phyloP scores from a whole-genome alignment of 345 rosid genomes.

The Garcia nutans region DNA sequence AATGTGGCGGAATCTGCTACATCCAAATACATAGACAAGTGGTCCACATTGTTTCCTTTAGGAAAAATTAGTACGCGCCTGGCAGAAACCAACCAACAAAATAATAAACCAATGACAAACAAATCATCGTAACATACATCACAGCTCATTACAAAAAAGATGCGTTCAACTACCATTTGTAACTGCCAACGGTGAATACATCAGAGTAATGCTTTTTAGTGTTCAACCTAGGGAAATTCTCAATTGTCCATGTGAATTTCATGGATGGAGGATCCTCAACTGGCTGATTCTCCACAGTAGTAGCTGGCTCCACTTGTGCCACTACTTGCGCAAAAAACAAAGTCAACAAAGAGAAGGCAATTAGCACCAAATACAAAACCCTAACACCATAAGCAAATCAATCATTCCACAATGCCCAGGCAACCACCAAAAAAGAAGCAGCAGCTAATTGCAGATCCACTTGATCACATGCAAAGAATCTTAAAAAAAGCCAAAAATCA shows the following conservation, averaged over 20 bases:
- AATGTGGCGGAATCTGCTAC: constrained; percentile 77
- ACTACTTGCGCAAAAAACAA: constrained; percentile 29
- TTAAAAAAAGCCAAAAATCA: constrained; percentile 5
- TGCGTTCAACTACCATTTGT: constrained; percentile 62
- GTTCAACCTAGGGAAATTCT: constrained; percentile 70
- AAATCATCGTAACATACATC: neutral
- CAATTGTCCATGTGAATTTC: constrained; percentile 82
- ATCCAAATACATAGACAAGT: constrained; percentile 93
- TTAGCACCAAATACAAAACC: constrained; percentile 2
- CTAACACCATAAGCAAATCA: neutral
- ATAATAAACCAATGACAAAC: neutral
- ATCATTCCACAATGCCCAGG: neutral
- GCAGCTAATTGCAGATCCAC: constrained; percentile 11
- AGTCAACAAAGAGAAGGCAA: neutral
- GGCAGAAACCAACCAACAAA: constrained; percentile 26
- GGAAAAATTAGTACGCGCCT: constrained; percentile 94
- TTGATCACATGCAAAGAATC: constrained; percentile 10
- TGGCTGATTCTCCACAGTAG: constrained; percentile 64
- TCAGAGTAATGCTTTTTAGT: constrained; percentile 79
- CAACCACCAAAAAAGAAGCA: neutral
- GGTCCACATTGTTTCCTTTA: constrained; percentile 89
- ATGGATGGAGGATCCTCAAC: constrained; percentile 79
- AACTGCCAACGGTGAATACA: constrained; percentile 71
- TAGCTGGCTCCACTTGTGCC: constrained; percentile 54
- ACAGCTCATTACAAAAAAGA: neutral